Evolutionary conservation across 371 early-diverging fungal species (phyloP).

Genomic region (Smittium mucronatum): DNA sequence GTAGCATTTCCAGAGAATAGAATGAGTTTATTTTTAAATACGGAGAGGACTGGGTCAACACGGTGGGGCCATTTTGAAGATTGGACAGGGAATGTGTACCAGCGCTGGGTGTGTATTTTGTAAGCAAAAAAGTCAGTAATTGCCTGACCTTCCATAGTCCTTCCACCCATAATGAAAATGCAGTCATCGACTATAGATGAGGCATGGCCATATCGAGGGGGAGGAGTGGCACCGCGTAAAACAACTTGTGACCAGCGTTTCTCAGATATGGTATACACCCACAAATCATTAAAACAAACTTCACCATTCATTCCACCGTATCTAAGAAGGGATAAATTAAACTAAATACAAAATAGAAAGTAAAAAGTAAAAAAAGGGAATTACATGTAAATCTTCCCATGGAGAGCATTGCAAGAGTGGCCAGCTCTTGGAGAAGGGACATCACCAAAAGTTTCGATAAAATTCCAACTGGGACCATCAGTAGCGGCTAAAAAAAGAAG

Average conservation of each 20-base stretch:
- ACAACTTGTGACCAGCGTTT: conserved; percentile 45
- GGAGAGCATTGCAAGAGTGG: conserved; percentile 34
- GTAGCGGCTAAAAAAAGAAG: no score
- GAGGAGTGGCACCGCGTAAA: conserved; percentile 49
- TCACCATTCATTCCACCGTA: conserved; percentile 62
- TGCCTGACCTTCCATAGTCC: conserved; percentile 41
- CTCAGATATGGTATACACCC: conserved; percentile 47
- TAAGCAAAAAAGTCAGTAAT: conserved; percentile 59
- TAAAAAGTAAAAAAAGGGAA: no score
- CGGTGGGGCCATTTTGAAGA: conserved; percentile 52
- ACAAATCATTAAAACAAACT: conserved; percentile 55
- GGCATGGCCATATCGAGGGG: conserved; percentile 51
- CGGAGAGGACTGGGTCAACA: conserved; percentile 44
- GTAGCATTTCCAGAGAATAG: conserved; percentile 51
- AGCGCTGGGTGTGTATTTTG: conserved; percentile 46
- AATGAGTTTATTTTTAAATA: conserved; percentile 46
- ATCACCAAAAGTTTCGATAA: conserved; percentile 12
- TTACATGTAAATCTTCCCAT: conserved; percentile 42
- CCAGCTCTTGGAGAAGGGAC: conserved; percentile 25
- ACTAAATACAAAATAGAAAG: no score
- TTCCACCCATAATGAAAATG: conserved; percentile 63
- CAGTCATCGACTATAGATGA: conserved; percentile 55
- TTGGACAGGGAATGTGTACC: conserved; percentile 63
- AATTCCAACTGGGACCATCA: conserved; percentile 24
- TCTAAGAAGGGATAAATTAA: conserved; percentile 47